These are phyloP conservation scores for Pythium vanterpoolii DNA, from an alignment of 352 stramenopile genomes.

Conservation along the genomic window DNA sequence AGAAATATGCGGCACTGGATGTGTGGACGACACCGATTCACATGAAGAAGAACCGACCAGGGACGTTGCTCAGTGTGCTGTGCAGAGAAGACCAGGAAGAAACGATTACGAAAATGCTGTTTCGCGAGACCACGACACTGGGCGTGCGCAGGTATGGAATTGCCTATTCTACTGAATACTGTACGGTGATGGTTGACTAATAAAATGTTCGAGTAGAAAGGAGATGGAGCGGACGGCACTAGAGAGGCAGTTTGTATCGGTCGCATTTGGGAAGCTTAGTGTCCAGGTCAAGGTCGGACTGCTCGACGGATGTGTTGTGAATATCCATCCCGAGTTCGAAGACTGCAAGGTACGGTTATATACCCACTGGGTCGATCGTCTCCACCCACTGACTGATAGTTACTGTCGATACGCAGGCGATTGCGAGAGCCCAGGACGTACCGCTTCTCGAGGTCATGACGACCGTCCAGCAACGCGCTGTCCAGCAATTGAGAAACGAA, in stretches of 20 bases:
- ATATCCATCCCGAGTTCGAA: constrained; percentile 80
- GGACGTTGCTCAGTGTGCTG: constrained; percentile 77
- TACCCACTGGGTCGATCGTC: not conserved
- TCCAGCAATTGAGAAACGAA: constrained; percentile 20
- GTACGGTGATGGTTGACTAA: not conserved
- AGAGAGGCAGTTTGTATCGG: constrained; percentile 43
- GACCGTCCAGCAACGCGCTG: constrained; percentile 40
- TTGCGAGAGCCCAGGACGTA: constrained; percentile 13
- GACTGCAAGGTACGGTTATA: constrained; percentile 58
- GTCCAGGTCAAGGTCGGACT: constrained; percentile 66
- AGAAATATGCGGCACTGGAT: constrained; percentile 64
- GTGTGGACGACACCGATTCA: constrained; percentile 87
- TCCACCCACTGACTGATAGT: not conserved
- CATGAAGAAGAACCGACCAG: constrained; percentile 91
- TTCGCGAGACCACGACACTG: constrained; percentile 87
- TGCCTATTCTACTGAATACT: not conserved
- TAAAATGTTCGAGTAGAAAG: constrained; percentile 29
- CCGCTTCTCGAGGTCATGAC: constrained; percentile 61
- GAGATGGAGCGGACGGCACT: constrained; percentile 56
- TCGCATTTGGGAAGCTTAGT: constrained; percentile 38
- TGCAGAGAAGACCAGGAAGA: constrained; percentile 57
- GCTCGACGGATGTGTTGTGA: constrained; percentile 47
- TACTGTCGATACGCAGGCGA: not conserved
- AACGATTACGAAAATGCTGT: constrained; percentile 56
- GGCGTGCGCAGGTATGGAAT: constrained; percentile 80